A percentile compares a stretch with the other conserved stretches of the same genome.
Conservation (phyloP, 305 asterid species). For the Caryopteris hybrid region DNA sequence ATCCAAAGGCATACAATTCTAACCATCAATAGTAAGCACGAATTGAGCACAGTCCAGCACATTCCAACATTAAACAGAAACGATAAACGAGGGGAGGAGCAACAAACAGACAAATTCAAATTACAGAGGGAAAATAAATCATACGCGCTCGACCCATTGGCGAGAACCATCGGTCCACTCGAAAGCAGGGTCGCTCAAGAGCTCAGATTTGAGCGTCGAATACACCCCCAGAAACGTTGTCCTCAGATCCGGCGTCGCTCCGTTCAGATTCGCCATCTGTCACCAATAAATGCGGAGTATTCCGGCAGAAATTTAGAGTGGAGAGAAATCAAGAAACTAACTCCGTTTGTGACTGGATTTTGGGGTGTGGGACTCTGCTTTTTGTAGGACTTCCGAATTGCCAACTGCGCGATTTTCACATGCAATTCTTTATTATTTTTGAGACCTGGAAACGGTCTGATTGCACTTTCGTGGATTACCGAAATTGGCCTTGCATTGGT, state of each 20-base stretch:
- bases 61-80: slow-evolving; percentile 6
- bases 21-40: neutral
- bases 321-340: neutral
- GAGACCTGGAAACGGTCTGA: slow-evolving; percentile 5
- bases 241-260: slow-evolving; percentile 52
- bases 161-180: slow-evolving; percentile 73
- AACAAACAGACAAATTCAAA: neutral
- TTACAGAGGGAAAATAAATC: neutral
- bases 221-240: slow-evolving; percentile 56
- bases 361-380: slow-evolving; percentile 20
- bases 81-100: neutral
- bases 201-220: slow-evolving; percentile 71
- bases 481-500: slow-evolving; percentile 10
- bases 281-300: neutral
- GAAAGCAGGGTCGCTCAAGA: slow-evolving; percentile 71
- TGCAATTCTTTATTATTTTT: slow-evolving; percentile 16
- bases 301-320: neutral
- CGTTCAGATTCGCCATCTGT: slow-evolving; percentile 48
- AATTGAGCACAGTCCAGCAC: slow-evolving; percentile 14
- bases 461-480: neutral
- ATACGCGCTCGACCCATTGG: slow-evolving; percentile 79
- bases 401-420: slow-evolving; percentile 4
- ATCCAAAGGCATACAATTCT: slow-evolving; percentile 1
- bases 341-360: slow-evolving; percentile 5
- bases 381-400: slow-evolving; percentile 24